Base-by-base conservation (phyloP, 2,329 filamentous ascomycete genomes). In the Lecanoromycetidae sp. region DNA sequence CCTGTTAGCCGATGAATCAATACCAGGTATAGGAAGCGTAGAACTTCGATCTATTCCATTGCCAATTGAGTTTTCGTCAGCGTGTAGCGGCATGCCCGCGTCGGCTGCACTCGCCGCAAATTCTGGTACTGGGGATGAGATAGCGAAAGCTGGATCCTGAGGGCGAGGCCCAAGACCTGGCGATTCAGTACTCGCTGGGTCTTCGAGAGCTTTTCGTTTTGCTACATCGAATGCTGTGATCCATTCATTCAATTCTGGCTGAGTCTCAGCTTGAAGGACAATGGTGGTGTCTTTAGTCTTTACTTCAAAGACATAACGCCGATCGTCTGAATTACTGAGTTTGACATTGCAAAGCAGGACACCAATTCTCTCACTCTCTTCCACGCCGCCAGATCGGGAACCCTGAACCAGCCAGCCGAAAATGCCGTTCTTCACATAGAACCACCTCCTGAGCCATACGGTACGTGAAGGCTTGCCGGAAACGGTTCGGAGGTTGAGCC, bases 231-330 rank as follows among this genome's bases (percentile, higher is more conserved):
- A 95, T 0, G 90, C 81, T 54, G 85, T 79, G 46, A 98, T 79
- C 91, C 91, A 98, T 57, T 94, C 85, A 49, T 84, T 87, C n/a
- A 98, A 75, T 60, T 96, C 86, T 41, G 70, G 71, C 61, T 98
- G 91, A 0, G 87, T 94, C 62, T 98, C 91, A 4, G 90, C 85
- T 66, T 98, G 91, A 3, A 98, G 71, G 50, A 95, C 70, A 53
- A 94, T 80, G 41, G 82, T 91, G 53, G 84, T 84, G 58, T 86
- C 94, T 64, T 95, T 98, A 2, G 91, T 98, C 71, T 96, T 98
- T 58, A 98, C 84, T 65, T 98, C 91, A 58, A 98, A 95, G 62
- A 91, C 96, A 65, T 96, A 98, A 13, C 91, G 78, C 32, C 91
- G 79, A 59, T 98, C 91, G 65, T 98, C 91, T 55, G 86, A 81